phyloP scores from a whole-genome alignment of 2,329 filamentous ascomycete genomes.

The Thielaviopsis ethacetica region DNA sequence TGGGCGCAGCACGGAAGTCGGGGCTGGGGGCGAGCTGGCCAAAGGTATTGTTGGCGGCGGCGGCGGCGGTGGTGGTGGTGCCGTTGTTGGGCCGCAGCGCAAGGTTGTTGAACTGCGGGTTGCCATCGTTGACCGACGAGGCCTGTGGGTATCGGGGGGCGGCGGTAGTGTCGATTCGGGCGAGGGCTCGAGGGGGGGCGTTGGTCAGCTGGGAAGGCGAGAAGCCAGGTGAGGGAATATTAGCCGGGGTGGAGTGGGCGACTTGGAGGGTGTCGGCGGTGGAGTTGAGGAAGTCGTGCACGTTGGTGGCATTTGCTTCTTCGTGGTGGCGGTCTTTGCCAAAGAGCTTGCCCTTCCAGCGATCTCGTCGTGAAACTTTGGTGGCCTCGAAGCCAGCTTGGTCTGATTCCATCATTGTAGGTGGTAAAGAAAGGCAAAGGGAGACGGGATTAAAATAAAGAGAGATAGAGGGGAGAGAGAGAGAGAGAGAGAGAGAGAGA shows the following conservation, averaged over 20 bases:
- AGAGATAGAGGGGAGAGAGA: too few species aligned
- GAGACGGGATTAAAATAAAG: too few species aligned
- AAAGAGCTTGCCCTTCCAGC: constrained; percentile 49
- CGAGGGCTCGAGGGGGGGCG: constrained; percentile 6
- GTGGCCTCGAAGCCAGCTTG: constrained; percentile 27
- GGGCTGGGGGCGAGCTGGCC: constrained; percentile 24
- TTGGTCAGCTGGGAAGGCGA: constrained; percentile 21
- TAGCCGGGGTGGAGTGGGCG: constrained; percentile 28
- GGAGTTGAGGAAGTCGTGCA: constrained; percentile 41
- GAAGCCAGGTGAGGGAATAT: constrained; percentile 14
- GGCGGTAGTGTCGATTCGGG: constrained; percentile 39
- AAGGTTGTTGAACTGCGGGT: constrained; percentile 1
- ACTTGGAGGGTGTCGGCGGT: constrained; percentile 39
- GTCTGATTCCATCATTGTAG: constrained; percentile 11
- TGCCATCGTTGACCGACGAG: constrained; percentile 2
- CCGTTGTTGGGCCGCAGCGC: constrained; percentile 6
- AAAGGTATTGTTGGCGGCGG: constrained; percentile 22
- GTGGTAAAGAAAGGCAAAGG: background rate
- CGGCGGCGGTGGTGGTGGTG: constrained; percentile 29
- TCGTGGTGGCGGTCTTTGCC: constrained; percentile 24
- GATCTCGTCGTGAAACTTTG: constrained; percentile 32
- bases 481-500: too few species aligned
- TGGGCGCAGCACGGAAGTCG: constrained; percentile 22
- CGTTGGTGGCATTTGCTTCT: constrained; percentile 25
- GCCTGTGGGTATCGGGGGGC: constrained; percentile 41